Conservation (phyloP, 108 stramenopile species). For the Fistulifera solaris region DNA sequence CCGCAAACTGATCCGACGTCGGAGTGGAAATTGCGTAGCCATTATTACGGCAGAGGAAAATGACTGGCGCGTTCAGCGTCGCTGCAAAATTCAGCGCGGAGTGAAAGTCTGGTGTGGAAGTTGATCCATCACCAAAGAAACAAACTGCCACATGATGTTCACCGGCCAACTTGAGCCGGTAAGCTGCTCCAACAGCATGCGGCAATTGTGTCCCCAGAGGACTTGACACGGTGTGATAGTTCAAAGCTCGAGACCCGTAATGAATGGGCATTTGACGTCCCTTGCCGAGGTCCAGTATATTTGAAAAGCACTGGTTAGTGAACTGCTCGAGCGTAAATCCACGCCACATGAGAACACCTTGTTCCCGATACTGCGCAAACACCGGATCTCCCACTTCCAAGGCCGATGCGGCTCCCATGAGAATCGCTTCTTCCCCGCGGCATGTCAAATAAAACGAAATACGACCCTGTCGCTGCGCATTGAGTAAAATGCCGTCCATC, state of each 20-base stretch:
- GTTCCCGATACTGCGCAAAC: conserved; percentile 95
- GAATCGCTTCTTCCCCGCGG: conserved; percentile 86
- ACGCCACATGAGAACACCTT: conserved; percentile 95
- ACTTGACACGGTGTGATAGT: conserved; percentile 92
- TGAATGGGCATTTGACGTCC: conserved; percentile 99
- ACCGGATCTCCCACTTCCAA: conserved; percentile 70
- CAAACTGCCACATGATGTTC: conserved; percentile 47
- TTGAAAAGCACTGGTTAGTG: conserved; percentile 95
- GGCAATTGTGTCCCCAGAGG: conserved; percentile 96
- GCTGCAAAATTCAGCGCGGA: conserved; percentile 94
- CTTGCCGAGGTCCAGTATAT: conserved; percentile 82
- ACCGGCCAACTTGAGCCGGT: conserved; percentile 71
- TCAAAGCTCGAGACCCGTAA: conserved; percentile 87
- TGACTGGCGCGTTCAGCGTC: conserved; percentile 80
- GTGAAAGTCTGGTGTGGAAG: conserved; percentile 94
- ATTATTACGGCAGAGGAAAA: conserved; percentile 98
- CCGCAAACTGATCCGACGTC: conserved; percentile 88
- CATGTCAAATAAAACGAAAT: conserved; percentile 95
- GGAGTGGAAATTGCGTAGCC: conserved; percentile 97
- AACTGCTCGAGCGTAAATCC: conserved; percentile 93
- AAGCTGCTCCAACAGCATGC: conserved; percentile 91
- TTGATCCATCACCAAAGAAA: conserved; percentile 97
- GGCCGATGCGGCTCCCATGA: conserved; percentile 87
- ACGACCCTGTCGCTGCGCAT: conserved; percentile 96
- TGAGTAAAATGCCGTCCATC: conserved; percentile 93